Evolutionary conservation across 1,139 yeast genomes (phyloP), one percentile per base, ranked within the genome.

Genomic region (Kodamaea arcana): DNA sequence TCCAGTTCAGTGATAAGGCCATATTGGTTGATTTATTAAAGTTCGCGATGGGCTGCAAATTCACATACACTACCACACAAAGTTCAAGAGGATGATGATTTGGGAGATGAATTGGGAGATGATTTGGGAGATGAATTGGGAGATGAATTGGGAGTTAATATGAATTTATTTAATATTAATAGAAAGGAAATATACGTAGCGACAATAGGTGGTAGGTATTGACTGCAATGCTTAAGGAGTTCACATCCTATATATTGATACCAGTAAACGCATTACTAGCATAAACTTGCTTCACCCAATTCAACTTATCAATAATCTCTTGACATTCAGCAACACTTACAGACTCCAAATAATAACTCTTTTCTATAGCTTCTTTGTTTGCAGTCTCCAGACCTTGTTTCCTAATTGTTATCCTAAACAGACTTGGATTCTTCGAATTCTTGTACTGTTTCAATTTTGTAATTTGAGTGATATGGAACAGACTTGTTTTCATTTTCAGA

Each of bases 311-410:
- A 6, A 90, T 83, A 35, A 92, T 90, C 44, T 85, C 95, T 29
- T 70, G 74, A 33, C 94, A 79, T 46, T 83, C 85, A 2, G 59
- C 56, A 0, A 70, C 65, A 33, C 71, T 75, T 4, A 69, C 67
- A 0, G 96, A 94, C 49, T 90, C 97, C 42, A 92, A 72, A 48
- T 87, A 94, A 53, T 90, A 92, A 48, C 94, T 77, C 57, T 92
- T 90, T 39, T 66, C 61, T 5, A 62, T 40, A 1, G 52, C 48
- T 11, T 68, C 71, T 32, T 51, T 51, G 31, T 54, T 56, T 1
- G 62, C 62, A 3, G 78, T 79, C 14, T 67, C 69, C 4, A 74
- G 70, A 13, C 44, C 43, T n/a, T 49, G 63, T 52, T 86, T 85
- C 52, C 73, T 68, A n/a, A 90, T 80, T 13, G 86, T 81, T 14